Evolutionary conservation across 805 yeast genomes (phyloP).

Genomic region (Torulaspora delbrueckii): DNA sequence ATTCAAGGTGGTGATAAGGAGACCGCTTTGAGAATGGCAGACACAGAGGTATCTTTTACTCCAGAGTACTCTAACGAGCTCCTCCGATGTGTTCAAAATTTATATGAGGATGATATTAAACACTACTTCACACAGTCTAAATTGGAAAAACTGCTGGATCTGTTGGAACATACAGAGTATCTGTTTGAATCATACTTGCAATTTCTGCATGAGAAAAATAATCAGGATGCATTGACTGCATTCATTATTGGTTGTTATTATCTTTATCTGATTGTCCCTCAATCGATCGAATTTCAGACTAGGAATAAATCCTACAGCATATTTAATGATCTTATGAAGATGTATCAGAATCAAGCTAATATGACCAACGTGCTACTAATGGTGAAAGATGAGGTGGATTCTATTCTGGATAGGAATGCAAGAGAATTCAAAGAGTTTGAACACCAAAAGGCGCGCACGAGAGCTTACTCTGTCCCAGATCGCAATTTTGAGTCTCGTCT

Average conservation of each 20-base stretch:
- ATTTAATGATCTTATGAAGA: constrained; percentile 35
- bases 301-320: constrained; percentile 38
- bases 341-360: constrained; percentile 36
- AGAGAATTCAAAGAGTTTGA: constrained; percentile 16
- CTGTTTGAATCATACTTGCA: constrained; percentile 33
- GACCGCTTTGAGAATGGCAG: background rate
- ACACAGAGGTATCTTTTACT: constrained; percentile 25
- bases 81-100: constrained; percentile 25
- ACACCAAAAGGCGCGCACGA: constrained; percentile 20
- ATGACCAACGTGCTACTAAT: constrained; percentile 40
- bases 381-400: constrained; percentile 34
- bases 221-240: constrained; percentile 32
- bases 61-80: constrained; percentile 41
- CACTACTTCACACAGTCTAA: constrained; percentile 31
- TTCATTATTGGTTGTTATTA: constrained; percentile 38
- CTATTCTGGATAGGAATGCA: constrained; percentile 23
- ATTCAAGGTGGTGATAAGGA: background rate
- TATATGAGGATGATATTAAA: constrained; percentile 36
- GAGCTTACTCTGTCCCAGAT: constrained; percentile 35
- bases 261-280: constrained; percentile 37
- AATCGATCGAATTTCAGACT: constrained; percentile 39
- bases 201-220: constrained; percentile 14
- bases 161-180: constrained; percentile 37
- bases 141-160: constrained; percentile 36
- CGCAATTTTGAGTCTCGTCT: constrained; percentile 4